These are phyloP conservation scores for Tranzscheliella williamsii DNA, from an alignment of 1,284 basidiomycete species.

Conservation along the genomic window DNA sequence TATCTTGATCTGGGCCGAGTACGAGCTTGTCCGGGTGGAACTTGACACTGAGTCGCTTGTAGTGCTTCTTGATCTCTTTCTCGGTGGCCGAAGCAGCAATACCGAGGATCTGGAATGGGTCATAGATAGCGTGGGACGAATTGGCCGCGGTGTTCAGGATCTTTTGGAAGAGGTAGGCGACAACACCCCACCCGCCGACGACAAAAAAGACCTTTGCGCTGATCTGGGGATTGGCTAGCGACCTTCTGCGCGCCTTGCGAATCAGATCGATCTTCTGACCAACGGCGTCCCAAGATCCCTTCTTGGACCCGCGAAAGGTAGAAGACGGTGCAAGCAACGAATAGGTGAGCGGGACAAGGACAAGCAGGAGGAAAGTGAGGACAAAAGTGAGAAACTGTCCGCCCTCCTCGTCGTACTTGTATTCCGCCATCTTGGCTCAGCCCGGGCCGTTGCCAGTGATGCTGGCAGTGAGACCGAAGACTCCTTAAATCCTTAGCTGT, in stretches of 20 bases:
- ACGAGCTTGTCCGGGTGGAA: conserved; percentile 93
- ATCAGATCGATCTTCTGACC: conserved; percentile 54
- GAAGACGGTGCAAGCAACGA: conserved; percentile 33
- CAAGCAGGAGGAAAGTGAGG: conserved; percentile 55
- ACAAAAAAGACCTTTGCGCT: conserved; percentile 60
- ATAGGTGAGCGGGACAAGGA: conserved; percentile 58
- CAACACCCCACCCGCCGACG: conserved; percentile 74
- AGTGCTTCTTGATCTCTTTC: conserved; percentile 94
- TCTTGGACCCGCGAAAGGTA: conserved; percentile 5
- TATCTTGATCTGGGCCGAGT: conserved; percentile 76
- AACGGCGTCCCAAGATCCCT: conserved; percentile 51
- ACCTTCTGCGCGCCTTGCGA: conserved; percentile 20
- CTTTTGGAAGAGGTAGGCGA: conserved; percentile 72
- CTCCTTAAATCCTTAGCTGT: too few species aligned
- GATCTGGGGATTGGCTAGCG: conserved; percentile 47
- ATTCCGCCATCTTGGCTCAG: conserved; percentile 50
- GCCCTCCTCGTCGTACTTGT: conserved; percentile 61
- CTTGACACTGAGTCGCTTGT: conserved; percentile 74
- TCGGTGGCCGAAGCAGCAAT: conserved; percentile 77
- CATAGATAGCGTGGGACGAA: conserved; percentile 66
- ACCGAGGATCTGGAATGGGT: conserved; percentile 93
- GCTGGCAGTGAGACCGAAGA: too few species aligned
- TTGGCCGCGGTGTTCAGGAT: conserved; percentile 67
- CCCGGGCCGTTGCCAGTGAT: too few species aligned
- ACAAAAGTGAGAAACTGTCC: conserved; percentile 59